Base-by-base conservation (phyloP, 805 yeast genomes). In the Candida ficus region DNA sequence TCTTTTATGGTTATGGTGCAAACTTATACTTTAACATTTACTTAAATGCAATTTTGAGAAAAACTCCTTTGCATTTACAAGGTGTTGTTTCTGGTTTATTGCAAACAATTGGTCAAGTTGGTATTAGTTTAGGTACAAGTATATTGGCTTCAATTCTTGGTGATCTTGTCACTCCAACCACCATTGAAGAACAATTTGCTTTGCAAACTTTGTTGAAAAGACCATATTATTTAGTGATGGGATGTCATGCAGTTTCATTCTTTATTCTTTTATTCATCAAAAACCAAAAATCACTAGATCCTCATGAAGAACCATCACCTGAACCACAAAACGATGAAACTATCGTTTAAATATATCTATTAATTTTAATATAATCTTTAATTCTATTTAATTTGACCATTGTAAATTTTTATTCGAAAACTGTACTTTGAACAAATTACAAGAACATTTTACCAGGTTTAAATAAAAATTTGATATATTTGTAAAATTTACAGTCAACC, bases 31-130 rank as follows among this genome's bases (percentile, higher is more conserved):
- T 62, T 47, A 54, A 64, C 21, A 56, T 64, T 4, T 67, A 60
- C 37, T 39, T 60, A 29, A 61, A 55, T 25, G 54, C 61, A 4
- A 48, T 66, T 8, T 51, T 57, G 44, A 33, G 54, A 32, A 36
- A 56, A 17, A 60, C 71, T 8, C 73, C 75, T 0, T 33, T 49
- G 5, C 62, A 64, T 37, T 43, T 64, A 13, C 71, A 67, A 38
- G 73, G 70, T 14, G 60, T 63, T 22, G 66, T 67, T 3, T 42
- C 63, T 7, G 73, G 68, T 2, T 45, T 67, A 7, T 52, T 58
- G 27, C 64, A 59, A 42, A 64, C 71, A 1, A 42, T 53, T 12
- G 61, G 60, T 1, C 72, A 67, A 47, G 41, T 66, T 21, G 66
- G 64, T 1, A 41, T 52, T 19, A 49, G 63, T 34, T 25, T 64